Conservation (phyloP, 192 early-diverging fungal genomes). For the Diversispora epigaea region DNA sequence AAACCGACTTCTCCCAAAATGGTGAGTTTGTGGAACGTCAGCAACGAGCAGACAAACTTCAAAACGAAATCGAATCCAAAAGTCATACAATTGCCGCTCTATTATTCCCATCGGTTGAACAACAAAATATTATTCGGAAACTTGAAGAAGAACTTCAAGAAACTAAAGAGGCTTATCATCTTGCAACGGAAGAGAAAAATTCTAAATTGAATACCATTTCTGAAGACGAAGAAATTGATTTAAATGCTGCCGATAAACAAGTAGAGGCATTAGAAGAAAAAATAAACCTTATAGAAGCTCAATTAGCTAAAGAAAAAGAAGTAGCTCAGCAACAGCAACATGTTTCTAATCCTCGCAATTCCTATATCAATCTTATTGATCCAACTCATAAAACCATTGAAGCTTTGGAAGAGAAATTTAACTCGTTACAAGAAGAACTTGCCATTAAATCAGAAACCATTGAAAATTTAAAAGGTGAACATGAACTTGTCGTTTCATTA, state of each 20-base stretch:
- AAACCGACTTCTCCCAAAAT: background rate
- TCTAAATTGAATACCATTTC: background rate
- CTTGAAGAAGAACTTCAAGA: conserved; percentile 26
- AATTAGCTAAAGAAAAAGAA: conserved; percentile 23
- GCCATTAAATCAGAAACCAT: conserved; percentile 6
- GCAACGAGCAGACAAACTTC: conserved; percentile 26
- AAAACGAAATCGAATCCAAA: conserved; percentile 29
- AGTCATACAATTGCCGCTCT: conserved; percentile 32
- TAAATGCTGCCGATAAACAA: background rate
- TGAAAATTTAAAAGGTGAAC: conserved; percentile 15
- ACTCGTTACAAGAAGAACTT: conserved; percentile 21
- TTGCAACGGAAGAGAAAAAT: conserved; percentile 1
- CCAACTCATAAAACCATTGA: conserved; percentile 9
- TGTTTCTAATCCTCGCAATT: conserved; percentile 14
- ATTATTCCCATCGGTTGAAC: conserved; percentile 24
- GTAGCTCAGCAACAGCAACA: background rate
- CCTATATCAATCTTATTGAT: background rate
- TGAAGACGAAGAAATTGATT: conserved; percentile 1
- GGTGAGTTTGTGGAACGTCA: background rate
- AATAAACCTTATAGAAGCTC: conserved; percentile 19
- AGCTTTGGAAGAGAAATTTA: conserved; percentile 17
- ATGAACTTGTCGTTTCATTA: conserved; percentile 16
- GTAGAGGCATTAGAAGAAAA: conserved; percentile 2
- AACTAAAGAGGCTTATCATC: conserved; percentile 3
- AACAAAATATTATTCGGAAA: conserved; percentile 21